phyloP scores from a whole-genome alignment of 495 filamentous ascomycete species.

The Ascodesmis nigricans region DNA sequence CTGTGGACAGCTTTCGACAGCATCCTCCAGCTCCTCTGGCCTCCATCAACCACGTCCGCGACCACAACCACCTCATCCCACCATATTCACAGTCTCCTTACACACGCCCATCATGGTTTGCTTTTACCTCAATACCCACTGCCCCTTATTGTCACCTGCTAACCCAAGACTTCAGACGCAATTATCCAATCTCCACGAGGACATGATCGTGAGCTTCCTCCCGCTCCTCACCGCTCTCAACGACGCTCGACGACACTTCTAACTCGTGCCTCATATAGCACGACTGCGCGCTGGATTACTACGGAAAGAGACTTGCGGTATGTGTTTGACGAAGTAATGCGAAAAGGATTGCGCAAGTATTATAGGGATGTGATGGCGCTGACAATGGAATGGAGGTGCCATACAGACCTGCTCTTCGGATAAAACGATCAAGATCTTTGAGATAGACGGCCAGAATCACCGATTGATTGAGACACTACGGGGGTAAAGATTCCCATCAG shows the following conservation, averaged over 20 bases:
- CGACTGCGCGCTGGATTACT: constrained; percentile 95
- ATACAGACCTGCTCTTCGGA: constrained; percentile 72
- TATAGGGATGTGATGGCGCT: too few species aligned
- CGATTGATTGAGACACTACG: constrained; percentile 79
- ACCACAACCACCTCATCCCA: neutral
- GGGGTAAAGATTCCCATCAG: constrained; percentile 43
- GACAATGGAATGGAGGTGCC: neutral
- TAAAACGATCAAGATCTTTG: constrained; percentile 97
- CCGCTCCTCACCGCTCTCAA: constrained; percentile 3
- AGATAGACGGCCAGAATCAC: constrained; percentile 87
- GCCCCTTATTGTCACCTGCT: too few species aligned
- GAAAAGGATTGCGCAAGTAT: too few species aligned
- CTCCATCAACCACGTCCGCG: neutral
- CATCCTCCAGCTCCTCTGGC: neutral
- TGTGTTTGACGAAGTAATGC: too few species aligned
- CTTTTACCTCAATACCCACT: too few species aligned
- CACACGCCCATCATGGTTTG: too few species aligned
- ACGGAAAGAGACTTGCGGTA: constrained; percentile 70
- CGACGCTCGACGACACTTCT: neutral
- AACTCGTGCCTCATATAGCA: constrained; percentile 34
- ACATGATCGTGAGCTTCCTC: constrained; percentile 78
- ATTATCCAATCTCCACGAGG: constrained; percentile 85
- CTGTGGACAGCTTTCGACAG: constrained; percentile 9
- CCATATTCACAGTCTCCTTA: too few species aligned
- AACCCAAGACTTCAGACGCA: too few species aligned